Conservation (phyloP, 352 stramenopile genomes). For the Phytophthora boehmeriae region DNA sequence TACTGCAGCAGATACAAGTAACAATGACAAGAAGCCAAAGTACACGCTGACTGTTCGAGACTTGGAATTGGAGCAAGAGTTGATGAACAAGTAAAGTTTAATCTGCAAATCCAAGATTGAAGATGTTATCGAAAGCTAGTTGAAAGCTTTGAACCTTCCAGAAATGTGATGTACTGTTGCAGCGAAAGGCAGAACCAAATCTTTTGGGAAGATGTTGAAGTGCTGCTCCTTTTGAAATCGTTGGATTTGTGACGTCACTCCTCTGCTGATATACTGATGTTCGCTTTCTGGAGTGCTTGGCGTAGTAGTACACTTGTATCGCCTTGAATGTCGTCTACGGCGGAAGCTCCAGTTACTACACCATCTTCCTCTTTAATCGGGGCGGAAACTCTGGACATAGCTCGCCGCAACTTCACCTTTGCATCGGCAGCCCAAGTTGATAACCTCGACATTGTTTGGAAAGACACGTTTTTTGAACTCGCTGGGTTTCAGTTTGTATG, state of each 20-base stretch:
- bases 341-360: background rate
- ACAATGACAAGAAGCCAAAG: conserved; percentile 31
- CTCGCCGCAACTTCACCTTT: conserved; percentile 50
- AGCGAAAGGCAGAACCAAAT: background rate
- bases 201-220: conserved; percentile 31
- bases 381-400: conserved; percentile 1
- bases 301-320: conserved; percentile 49
- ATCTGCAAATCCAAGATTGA: background rate
- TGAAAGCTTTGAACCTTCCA: too few species aligned
- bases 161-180: too few species aligned
- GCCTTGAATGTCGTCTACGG: conserved; percentile 41
- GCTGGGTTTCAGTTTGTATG: conserved; percentile 20
- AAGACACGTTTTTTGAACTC: conserved; percentile 61
- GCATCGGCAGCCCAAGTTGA: conserved; percentile 65
- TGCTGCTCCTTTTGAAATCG: conserved; percentile 12
- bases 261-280: conserved; percentile 44
- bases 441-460: conserved; percentile 59
- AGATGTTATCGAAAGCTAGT: too few species aligned
- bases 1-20: conserved; percentile 13
- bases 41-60: conserved; percentile 80
- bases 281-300: conserved; percentile 56
- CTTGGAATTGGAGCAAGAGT: conserved; percentile 77
- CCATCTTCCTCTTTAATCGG: conserved; percentile 23
- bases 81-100: conserved; percentile 82
- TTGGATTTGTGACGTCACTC: conserved; percentile 5